Percentiles rank a stretch among this genome's conserved stretches.
Conservation (phyloP, 2,329 filamentous ascomycete genomes). For the Claviceps quebecensis region DNA sequence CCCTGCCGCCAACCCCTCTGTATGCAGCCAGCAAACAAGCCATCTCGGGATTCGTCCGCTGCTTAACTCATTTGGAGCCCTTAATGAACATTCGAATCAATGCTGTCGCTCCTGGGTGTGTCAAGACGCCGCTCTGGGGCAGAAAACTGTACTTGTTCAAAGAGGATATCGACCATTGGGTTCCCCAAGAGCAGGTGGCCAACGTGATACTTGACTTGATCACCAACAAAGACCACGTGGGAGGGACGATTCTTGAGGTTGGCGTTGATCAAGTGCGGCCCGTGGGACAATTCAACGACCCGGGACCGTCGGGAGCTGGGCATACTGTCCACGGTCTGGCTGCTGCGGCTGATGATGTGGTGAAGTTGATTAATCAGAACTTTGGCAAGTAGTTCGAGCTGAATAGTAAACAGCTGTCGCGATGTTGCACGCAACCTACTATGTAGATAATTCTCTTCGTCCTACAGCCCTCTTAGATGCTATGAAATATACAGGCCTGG, state of each 20-base stretch:
- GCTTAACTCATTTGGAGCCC: slow-evolving; percentile 17
- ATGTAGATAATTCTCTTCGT: background rate
- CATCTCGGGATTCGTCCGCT: slow-evolving; percentile 18
- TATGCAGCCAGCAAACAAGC: slow-evolving; percentile 18
- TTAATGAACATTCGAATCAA: slow-evolving; percentile 17
- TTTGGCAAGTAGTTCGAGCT: slow-evolving; percentile 2
- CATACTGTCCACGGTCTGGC: background rate
- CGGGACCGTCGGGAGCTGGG: slow-evolving; percentile 3
- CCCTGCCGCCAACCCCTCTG: slow-evolving; percentile 12
- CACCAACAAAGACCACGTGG: slow-evolving; percentile 15
- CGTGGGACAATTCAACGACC: slow-evolving; percentile 5
- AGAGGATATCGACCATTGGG: slow-evolving; percentile 16
- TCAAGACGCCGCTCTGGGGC: slow-evolving; percentile 24
- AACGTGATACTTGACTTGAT: slow-evolving; percentile 21
- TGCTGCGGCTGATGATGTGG: background rate
- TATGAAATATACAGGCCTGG: too few species aligned
- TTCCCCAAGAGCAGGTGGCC: slow-evolving; percentile 21
- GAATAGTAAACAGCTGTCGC: background rate
- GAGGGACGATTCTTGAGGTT: slow-evolving; percentile 9
- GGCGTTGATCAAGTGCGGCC: slow-evolving; percentile 3
- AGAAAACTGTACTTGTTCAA: slow-evolving; percentile 21
- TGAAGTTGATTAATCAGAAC: background rate
- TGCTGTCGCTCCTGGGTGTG: slow-evolving; percentile 22
- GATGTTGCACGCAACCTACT: background rate
- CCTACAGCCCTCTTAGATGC: too few species aligned